Base-by-base conservation (phyloP, 2,329 filamentous ascomycete species). In the Claviceps sp. region DNA sequence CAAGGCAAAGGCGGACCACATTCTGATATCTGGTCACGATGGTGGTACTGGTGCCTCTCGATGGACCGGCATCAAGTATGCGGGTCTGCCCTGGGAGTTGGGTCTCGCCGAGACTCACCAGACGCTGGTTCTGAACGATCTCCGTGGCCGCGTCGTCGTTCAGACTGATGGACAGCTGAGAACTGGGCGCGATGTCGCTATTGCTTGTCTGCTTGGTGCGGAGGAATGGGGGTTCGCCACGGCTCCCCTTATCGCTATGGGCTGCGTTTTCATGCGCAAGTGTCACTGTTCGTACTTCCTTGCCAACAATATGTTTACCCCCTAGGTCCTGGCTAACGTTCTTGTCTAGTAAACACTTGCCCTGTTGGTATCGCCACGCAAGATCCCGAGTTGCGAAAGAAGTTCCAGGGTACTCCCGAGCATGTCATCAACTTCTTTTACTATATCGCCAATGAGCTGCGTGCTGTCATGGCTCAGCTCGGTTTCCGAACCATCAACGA, bases 391-490 rank as follows among this genome's bases (percentile, higher is more conserved):
- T 78, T 97, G 2, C 82, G 91, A 55, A 86, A 90, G 77, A 97
- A 96, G 72, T 96, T 97, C 70, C 76, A 83, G 59, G 91, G 91
- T 56, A 90, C 88, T 1, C 90, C 91, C 11, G 91, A 97, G 72
- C 88, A 96, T 61, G 90, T 95, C 53, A 96, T 97, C 70, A 97
- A 96, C 77, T 96, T 96, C 76, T 95, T 95, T 73, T 97, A 96
- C 74, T 97, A 96, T 63, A 78, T 97, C 50, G 86, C 91, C 60
- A 97, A 97, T 64, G 91, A 97, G 73, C 81, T 97, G 54, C 85
- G 91, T 65, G 88, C 90, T 38, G 95, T 97, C 70, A 96, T 97
- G 91, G 90, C 91, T 49, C 88, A 86, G 71, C 82, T 96, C 61
- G 91, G 91, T 59, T 88, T 95, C 80, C 84, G 91, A 58, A 95